phyloP scores from a whole-genome alignment of 768 basidiomycete species.

The Lentinula raphanica region DNA sequence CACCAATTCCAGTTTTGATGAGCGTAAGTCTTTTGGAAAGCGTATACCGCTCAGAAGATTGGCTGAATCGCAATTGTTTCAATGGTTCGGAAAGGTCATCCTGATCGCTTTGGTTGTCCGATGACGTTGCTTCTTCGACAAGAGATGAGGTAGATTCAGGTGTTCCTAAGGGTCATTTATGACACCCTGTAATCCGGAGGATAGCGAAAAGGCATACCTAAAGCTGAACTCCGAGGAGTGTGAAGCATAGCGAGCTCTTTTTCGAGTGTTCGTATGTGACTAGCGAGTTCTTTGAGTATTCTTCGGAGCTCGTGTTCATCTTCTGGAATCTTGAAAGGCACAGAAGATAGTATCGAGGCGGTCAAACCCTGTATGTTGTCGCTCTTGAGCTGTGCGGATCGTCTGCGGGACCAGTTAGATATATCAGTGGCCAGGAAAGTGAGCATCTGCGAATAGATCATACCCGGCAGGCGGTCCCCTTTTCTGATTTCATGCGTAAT shows the following conservation, averaged over 20 bases:
- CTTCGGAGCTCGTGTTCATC: not conserved
- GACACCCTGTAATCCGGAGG: not conserved
- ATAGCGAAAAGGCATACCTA: not conserved
- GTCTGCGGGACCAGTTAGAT: not conserved
- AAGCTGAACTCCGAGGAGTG: not conserved
- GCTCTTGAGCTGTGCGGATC: not conserved
- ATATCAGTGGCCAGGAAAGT: not conserved
- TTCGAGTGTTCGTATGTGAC: not conserved
- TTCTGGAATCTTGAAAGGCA: not conserved
- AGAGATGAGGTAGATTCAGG: not conserved
- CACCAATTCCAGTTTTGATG: not conserved
- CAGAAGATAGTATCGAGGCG: not conserved
- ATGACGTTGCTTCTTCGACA: not conserved
- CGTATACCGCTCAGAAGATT: not conserved
- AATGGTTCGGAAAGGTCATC: not conserved
- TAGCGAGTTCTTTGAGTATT: not conserved
- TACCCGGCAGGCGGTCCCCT: not conserved
- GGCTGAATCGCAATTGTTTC: not conserved
- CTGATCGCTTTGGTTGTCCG: not conserved
- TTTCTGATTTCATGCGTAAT: not conserved
- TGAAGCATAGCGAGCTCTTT: not conserved
- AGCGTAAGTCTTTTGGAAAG: not conserved
- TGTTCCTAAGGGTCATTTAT: not conserved
- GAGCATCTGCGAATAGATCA: not conserved
- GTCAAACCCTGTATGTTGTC: not conserved